Percentiles rank a stretch among this genome's conserved stretches.
phyloP scores from a whole-genome alignment of 192 early-diverging fungal genomes.

The Linnemannia schmuckeri region DNA sequence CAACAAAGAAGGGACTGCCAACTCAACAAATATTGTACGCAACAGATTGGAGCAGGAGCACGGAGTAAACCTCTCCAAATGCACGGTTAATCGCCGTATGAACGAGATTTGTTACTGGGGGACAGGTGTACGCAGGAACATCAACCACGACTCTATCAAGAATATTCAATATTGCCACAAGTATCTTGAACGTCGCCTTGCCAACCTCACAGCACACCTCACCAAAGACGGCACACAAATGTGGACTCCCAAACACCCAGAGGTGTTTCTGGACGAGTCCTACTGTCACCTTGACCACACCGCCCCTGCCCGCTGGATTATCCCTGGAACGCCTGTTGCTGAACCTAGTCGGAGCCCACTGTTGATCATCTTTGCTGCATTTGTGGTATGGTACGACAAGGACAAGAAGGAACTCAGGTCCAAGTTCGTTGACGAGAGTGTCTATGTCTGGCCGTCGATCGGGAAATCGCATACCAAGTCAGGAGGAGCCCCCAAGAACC shows the following conservation, averaged over 20 bases:
- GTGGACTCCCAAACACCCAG: background rate
- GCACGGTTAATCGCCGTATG: background rate
- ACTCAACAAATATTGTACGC: too few relatives aligned
- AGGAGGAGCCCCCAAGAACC: background rate
- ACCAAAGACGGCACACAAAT: background rate
- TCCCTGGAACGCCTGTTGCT: background rate
- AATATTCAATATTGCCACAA: slow-evolving; percentile 6
- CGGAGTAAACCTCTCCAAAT: too few relatives aligned
- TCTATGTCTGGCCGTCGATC: slow-evolving; percentile 23
- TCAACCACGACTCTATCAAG: slow-evolving; percentile 9
- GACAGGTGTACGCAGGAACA: slow-evolving; percentile 11
- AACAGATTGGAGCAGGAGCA: background rate
- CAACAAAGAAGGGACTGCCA: too few relatives aligned
- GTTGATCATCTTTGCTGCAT: slow-evolving; percentile 23
- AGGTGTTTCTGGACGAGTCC: slow-evolving; percentile 18
- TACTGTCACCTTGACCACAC: slow-evolving; percentile 30
- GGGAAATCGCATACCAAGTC: background rate
- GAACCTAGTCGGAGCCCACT: slow-evolving; percentile 14
- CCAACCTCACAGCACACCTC: background rate
- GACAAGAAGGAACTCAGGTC: background rate
- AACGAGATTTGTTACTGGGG: background rate
- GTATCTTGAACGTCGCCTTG: slow-evolving; percentile 1
- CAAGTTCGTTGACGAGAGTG: background rate
- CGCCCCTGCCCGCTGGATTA: slow-evolving; percentile 6
- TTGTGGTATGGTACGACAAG: slow-evolving; percentile 18